These are phyloP conservation scores for Lipomyces sp. DNA, from an alignment of 805 yeast genomes.

Conservation along the genomic window DNA sequence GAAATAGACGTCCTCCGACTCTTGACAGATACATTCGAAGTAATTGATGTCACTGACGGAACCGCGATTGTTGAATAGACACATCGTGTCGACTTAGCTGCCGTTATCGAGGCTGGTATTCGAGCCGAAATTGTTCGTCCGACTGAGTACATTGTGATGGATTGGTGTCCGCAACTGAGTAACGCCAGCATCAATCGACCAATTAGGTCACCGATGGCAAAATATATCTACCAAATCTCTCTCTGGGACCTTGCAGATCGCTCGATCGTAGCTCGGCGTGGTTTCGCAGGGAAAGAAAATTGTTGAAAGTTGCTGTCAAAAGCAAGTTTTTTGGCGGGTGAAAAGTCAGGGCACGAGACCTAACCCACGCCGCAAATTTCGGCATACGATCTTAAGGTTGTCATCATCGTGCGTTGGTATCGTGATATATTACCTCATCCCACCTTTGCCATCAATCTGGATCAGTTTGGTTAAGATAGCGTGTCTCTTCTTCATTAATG, in stretches of 20 bases:
- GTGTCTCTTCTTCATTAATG: background rate
- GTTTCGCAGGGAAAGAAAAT: too few relatives aligned
- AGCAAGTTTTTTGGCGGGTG: too few relatives aligned
- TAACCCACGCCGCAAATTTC: background rate
- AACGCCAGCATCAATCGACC: background rate
- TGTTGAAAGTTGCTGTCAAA: too few relatives aligned
- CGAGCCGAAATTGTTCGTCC: constrained; percentile 16
- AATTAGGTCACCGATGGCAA: background rate
- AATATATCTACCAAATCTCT: background rate
- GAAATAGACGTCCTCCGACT: background rate
- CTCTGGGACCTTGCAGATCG: background rate
- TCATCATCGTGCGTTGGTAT: background rate
- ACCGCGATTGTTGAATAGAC: background rate
- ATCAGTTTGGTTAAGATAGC: background rate
- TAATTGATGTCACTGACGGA: constrained; percentile 3
- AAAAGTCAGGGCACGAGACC: background rate
- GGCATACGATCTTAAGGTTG: background rate
- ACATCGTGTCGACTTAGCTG: constrained; percentile 6
- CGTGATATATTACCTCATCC: background rate
- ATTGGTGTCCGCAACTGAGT: background rate
- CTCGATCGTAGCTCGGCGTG: too few relatives aligned
- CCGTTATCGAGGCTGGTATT: background rate
- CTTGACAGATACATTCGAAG: constrained; percentile 3
- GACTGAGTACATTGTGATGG: constrained; percentile 11
- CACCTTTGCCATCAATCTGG: background rate